Percentiles rank a stretch among this genome's conserved stretches.
Evolutionary conservation across 2,329 filamentous ascomycete genomes (phyloP).

Genomic region (Ophiostoma triangulosporum): DNA sequence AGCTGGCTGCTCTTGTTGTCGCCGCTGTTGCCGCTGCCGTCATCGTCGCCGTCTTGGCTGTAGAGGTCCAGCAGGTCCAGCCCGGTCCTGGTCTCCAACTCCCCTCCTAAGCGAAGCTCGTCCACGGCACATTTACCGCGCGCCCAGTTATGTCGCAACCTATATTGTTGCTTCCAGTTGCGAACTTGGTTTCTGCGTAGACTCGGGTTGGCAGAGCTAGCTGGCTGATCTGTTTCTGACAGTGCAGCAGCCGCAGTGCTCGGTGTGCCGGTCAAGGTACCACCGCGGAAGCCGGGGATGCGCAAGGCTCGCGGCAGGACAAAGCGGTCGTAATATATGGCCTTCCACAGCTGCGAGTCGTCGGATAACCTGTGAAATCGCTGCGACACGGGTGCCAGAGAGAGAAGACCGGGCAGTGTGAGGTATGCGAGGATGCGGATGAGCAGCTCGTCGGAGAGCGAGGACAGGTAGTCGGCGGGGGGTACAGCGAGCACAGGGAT

Average conservation of each 20-base stretch:
- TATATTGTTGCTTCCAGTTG: constrained; percentile 81
- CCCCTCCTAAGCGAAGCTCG: constrained; percentile 44
- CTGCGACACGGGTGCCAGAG: constrained; percentile 51
- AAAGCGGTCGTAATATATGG: constrained; percentile 75
- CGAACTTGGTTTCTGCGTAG: background rate
- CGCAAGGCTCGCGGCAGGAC: constrained; percentile 68
- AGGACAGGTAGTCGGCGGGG: constrained; percentile 49
- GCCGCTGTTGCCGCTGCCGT: background rate
- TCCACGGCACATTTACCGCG: constrained; percentile 67
- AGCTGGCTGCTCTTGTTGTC: constrained; percentile 17
- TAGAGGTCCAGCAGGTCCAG: constrained; percentile 24
- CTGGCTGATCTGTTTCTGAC: background rate
- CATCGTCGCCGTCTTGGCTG: constrained; percentile 16
- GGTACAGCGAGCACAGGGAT: background rate
- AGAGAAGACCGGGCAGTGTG: constrained; percentile 53
- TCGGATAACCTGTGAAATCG: constrained; percentile 59
- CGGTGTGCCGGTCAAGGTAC: background rate
- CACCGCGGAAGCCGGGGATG: constrained; percentile 48
- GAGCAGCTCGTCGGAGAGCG: constrained; percentile 75
- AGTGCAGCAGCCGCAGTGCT: background rate
- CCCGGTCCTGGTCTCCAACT: background rate
- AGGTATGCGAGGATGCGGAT: constrained; percentile 71
- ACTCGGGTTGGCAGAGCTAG: background rate
- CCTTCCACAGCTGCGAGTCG: constrained; percentile 86
- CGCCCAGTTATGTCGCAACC: constrained; percentile 82